phyloP scores from a whole-genome alignment of 495 filamentous ascomycete species.

The Lentithecium fluviatile region DNA sequence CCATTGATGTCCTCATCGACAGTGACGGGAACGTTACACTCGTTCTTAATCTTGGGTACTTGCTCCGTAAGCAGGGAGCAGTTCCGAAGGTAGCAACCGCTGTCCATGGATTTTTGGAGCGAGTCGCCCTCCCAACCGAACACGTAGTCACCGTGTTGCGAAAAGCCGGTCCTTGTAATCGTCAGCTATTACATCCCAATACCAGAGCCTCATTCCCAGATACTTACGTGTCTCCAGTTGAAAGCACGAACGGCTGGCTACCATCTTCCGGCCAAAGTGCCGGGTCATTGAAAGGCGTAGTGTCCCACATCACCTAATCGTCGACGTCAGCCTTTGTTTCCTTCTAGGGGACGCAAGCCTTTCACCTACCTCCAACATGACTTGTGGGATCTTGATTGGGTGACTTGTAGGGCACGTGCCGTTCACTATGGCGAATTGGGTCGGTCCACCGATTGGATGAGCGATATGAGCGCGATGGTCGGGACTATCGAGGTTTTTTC shows the following conservation, averaged over 20 bases:
- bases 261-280: conserved; percentile 32
- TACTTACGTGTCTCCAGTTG: conserved; percentile 24
- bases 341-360: no score
- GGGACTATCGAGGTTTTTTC: conserved; percentile 53
- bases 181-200: neutral
- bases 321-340: conserved; percentile 9
- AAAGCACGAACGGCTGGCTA: conserved; percentile 29
- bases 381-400: conserved; percentile 24
- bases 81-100: conserved; percentile 12
- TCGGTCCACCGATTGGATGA: conserved; percentile 33
- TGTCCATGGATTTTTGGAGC: conserved; percentile 31
- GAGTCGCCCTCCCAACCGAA: conserved; percentile 20
- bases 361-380: conserved; percentile 25
- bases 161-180: conserved; percentile 14
- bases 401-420: conserved; percentile 29
- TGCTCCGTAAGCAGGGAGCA: conserved; percentile 13
- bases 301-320: conserved; percentile 19
- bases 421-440: conserved; percentile 6
- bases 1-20: conserved; percentile 19
- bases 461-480: conserved; percentile 45
- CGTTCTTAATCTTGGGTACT: conserved; percentile 2
- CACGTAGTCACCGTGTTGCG: conserved; percentile 48
- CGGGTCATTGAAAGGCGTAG: conserved; percentile 18
- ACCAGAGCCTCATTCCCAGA: no score
- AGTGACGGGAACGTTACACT: conserved; percentile 9